Percentiles rank a stretch among this genome's conserved stretches.
These are phyloP conservation scores for Ogataea thermomethanolica DNA, from an alignment of 805 yeast genomes.

Conservation along the genomic window DNA sequence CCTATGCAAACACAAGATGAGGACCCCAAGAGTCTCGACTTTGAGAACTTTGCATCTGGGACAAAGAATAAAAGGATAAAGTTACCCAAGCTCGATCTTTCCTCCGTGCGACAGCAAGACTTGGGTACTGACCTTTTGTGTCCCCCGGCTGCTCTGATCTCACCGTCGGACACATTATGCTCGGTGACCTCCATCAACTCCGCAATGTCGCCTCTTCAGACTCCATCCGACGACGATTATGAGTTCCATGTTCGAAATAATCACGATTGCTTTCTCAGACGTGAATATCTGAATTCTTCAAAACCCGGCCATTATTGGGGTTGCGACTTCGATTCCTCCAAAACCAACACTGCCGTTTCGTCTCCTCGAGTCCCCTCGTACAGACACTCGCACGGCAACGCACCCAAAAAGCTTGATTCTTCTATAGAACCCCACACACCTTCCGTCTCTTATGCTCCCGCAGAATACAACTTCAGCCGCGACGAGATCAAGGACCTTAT, in stretches of 20 bases:
- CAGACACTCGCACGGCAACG: background rate
- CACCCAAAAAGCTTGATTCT: background rate
- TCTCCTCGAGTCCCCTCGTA: background rate
- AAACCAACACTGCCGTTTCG: conserved; percentile 1
- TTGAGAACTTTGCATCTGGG: background rate
- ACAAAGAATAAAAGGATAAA: conserved; percentile 2
- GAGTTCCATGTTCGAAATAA: background rate
- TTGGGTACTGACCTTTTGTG: too few species aligned
- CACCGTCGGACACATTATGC: conserved; percentile 8
- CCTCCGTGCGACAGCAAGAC: background rate
- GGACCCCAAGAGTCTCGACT: background rate
- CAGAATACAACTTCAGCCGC: conserved; percentile 12
- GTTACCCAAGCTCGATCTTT: conserved; percentile 1
- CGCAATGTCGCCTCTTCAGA: conserved; percentile 6
- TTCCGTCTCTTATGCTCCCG: conserved; percentile 7
- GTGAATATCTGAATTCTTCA: background rate
- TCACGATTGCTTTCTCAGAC: background rate
- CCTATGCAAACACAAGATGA: conserved; percentile 2
- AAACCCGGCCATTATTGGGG: conserved; percentile 2
- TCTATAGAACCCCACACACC: conserved; percentile 11
- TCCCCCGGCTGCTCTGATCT: background rate
- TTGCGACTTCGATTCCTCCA: background rate
- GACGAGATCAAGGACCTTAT: conserved; percentile 15
- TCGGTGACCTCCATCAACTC: conserved; percentile 8
- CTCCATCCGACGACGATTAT: conserved; percentile 7